Percentiles rank a stretch among this genome's conserved stretches.
phyloP scores from a whole-genome alignment of 2,329 filamentous ascomycete genomes.

The Sporothrix luriei region DNA sequence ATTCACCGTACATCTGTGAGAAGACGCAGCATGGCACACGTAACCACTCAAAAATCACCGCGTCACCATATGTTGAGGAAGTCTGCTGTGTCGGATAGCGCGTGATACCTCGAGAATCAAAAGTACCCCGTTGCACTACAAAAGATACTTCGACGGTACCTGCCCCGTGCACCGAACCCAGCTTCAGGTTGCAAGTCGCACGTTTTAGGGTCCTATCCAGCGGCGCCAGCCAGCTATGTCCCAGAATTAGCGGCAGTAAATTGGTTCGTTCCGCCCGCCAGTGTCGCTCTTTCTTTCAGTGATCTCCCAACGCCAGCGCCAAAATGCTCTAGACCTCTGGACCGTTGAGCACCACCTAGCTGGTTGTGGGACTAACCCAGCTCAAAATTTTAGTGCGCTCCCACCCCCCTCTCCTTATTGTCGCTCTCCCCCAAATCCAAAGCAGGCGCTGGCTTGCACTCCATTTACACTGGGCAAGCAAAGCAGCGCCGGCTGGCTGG shows the following conservation, averaged over 20 bases:
- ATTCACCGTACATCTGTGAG: too few species aligned
- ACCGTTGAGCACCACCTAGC: conserved; percentile 20
- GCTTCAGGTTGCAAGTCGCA: conserved; percentile 21
- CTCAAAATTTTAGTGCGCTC: too few species aligned
- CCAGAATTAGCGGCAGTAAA: conserved; percentile 3
- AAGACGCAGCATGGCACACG: too few species aligned
- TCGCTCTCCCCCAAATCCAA: background rate
- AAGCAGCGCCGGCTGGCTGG: conserved; percentile 1
- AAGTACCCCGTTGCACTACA: conserved; percentile 7
- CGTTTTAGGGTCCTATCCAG: background rate
- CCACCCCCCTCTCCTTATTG: background rate
- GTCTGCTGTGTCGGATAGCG: background rate
- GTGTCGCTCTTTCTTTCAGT: background rate
- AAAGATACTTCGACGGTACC: background rate
- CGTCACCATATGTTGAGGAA: background rate
- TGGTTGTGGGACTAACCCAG: background rate
- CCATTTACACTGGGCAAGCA: too few species aligned
- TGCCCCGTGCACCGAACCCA: conserved; percentile 12
- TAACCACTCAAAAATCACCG: too few species aligned
- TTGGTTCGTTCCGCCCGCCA: conserved; percentile 25
- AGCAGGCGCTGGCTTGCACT: too few species aligned
- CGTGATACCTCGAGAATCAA: background rate
- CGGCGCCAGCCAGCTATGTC: conserved; percentile 21
- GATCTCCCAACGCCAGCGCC: conserved; percentile 12
- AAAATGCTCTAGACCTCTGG: conserved; percentile 14